phyloP scores from a whole-genome alignment of 345 rosid species.

The Hirschfeldia incana region DNA sequence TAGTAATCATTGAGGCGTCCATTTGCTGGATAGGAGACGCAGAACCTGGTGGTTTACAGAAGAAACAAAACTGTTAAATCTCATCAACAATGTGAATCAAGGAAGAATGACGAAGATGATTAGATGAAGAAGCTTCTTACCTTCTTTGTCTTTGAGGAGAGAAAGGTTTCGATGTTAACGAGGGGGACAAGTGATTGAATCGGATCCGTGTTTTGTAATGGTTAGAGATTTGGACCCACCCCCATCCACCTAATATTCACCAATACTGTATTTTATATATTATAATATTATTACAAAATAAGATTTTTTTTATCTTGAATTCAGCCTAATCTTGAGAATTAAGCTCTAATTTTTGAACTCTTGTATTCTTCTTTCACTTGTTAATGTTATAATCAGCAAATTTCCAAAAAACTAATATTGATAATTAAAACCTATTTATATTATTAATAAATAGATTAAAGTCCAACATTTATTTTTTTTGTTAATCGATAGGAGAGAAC shows the following conservation, averaged over 20 bases:
- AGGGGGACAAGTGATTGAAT: neutral
- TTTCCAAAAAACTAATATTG: no score
- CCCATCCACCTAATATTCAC: neutral
- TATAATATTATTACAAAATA: neutral
- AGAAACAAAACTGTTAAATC: neutral
- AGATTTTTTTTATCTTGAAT: neutral
- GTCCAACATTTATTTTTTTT: no score
- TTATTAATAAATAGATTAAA: no score
- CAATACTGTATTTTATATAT: neutral
- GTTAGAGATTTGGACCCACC: neutral
- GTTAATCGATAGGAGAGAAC: no score
- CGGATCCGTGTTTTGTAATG: neutral
- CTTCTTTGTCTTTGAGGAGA: slow-evolving; percentile 3
- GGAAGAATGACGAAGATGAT: neutral
- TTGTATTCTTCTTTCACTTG: no score
- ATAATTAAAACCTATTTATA: no score
- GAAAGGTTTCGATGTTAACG: neutral
- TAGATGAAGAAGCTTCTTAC: neutral
- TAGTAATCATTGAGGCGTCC: slow-evolving; percentile 68
- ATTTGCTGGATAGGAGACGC: slow-evolving; percentile 33
- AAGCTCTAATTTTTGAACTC: no score
- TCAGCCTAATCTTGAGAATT: no score
- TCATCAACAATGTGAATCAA: neutral
- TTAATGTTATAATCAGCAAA: no score
- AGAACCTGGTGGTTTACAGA: slow-evolving; percentile 21